Evolutionary conservation across 169 alveolate species (phyloP).

Genomic region (Fabrea salina): DNA sequence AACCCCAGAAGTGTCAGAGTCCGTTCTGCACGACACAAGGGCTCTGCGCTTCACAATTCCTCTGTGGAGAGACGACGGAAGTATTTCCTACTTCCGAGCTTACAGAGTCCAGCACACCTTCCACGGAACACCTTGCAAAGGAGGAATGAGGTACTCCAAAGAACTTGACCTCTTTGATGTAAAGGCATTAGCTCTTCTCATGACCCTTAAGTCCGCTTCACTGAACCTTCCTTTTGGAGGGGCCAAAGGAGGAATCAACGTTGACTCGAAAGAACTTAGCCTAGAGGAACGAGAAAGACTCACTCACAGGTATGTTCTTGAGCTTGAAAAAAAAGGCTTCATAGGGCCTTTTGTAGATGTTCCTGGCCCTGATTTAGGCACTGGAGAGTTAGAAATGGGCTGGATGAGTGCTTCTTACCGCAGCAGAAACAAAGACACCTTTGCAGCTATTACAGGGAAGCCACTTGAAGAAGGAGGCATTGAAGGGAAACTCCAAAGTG

Average conservation of each 20-base stretch:
- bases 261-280: slow-evolving; percentile 59
- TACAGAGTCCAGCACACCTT: slow-evolving; percentile 70
- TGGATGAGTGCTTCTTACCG: slow-evolving; percentile 70
- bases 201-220: slow-evolving; percentile 65
- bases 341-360: slow-evolving; percentile 65
- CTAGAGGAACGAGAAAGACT: slow-evolving; percentile 62
- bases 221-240: slow-evolving; percentile 76
- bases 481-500: slow-evolving; percentile 43
- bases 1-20: no score
- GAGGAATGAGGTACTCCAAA: slow-evolving; percentile 71
- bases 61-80: background rate
- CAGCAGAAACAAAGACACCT: slow-evolving; percentile 53
- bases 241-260: slow-evolving; percentile 75
- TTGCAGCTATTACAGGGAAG: slow-evolving; percentile 70
- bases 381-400: slow-evolving; percentile 64
- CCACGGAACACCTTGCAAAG: slow-evolving; percentile 70
- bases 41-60: no score
- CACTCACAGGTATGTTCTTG: slow-evolving; percentile 70
- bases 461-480: slow-evolving; percentile 54
- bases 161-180: slow-evolving; percentile 51
- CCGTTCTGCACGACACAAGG: no score
- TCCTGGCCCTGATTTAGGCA: slow-evolving; percentile 74
- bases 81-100: slow-evolving; percentile 11
- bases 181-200: slow-evolving; percentile 47
- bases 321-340: slow-evolving; percentile 66